Base-by-base conservation (phyloP, 352 stramenopile species). In the Globisporangium splendens region DNA sequence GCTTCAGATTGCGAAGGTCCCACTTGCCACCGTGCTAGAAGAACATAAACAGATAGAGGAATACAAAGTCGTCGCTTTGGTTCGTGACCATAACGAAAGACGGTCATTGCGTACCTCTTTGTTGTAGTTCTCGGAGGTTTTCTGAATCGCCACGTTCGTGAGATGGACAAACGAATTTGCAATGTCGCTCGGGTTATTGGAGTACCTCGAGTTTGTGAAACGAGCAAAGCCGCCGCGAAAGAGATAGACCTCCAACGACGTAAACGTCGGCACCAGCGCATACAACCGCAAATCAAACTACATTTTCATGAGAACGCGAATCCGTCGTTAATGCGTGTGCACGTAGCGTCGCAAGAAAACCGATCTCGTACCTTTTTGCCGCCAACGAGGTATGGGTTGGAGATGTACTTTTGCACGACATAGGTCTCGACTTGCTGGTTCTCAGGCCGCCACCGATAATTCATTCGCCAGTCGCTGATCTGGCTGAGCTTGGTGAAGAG, bases 71-170 rank as follows among this genome's bases (percentile, higher is more conserved):
- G 48, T 28, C 41, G 21, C 42, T 39, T 8, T 22, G 15, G 20
- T 20, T 15, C 3, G 13, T 46, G 22, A 35, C 5, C 33, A 20
- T 17, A 22, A 6, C 31, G 17, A 2, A 8, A 13, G 5, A 8
- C 43, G 17, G 33, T 8, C 52, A 33, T 0, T 39, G 0, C 52
- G 22, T 20, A 75, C 75, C 54, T 88, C 69, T 53, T 94, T 95
- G 75, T 98, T 95, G 82, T 98, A 98, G 61, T 97, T 78, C 44
- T 97, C 87, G 13, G 82, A 93, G 0, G 88, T 97, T 72, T 98
- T 98, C 68, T 98, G 93, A 52, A 98, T 96, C 42, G 92, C 88
- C 42, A 98, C 87, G 65, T 98, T 98, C 6, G 93, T 98, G 13
- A 98, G 83, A 73, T 98, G 93, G 54, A 98, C 93, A 54, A 95